phyloP scores from a whole-genome alignment of 208 protist genomes.

The Trypanosomatidae sp. region DNA sequence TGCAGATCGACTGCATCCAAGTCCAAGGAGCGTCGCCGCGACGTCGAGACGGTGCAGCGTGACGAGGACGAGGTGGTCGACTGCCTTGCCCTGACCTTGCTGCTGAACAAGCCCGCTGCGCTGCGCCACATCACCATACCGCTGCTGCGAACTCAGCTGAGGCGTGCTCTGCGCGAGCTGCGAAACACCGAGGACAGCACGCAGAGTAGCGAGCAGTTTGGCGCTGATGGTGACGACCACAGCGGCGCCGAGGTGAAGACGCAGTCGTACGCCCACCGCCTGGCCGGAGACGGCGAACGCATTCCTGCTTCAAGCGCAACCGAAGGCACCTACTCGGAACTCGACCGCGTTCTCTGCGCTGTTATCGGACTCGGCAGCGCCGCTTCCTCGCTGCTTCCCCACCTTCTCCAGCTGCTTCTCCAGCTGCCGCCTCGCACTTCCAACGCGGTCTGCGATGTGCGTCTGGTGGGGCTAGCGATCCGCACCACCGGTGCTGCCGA shows the following conservation, averaged over 20 bases:
- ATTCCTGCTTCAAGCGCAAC: no score
- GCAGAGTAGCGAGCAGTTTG: no score
- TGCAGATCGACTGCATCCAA: background rate
- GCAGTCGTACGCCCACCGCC: no score
- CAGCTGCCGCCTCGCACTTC: slow-evolving; percentile 27
- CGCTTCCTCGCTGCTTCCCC: slow-evolving; percentile 27
- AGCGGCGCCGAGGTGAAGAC: no score
- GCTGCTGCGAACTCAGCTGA: slow-evolving; percentile 25
- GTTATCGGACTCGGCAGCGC: slow-evolving; percentile 51
- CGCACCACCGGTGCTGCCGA: slow-evolving; percentile 48
- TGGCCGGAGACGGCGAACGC: no score
- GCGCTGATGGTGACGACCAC: slow-evolving; percentile 9
- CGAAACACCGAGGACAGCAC: no score
- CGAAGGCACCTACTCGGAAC: no score
- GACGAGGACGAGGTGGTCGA: slow-evolving; percentile 27
- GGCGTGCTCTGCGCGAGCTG: no score
- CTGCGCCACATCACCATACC: slow-evolving; percentile 50
- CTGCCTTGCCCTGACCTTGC: slow-evolving; percentile 47
- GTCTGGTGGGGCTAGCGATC: slow-evolving; percentile 59
- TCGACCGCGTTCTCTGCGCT: slow-evolving; percentile 51
- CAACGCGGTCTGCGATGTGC: slow-evolving; percentile 18
- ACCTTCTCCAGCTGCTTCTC: slow-evolving; percentile 43
- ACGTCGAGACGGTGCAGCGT: background rate
- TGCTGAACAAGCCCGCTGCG: slow-evolving; percentile 44
- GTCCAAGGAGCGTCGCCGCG: no score